phyloP scores from a whole-genome alignment of 768 basidiomycete genomes.

The Kwoniella mangroviensis region DNA sequence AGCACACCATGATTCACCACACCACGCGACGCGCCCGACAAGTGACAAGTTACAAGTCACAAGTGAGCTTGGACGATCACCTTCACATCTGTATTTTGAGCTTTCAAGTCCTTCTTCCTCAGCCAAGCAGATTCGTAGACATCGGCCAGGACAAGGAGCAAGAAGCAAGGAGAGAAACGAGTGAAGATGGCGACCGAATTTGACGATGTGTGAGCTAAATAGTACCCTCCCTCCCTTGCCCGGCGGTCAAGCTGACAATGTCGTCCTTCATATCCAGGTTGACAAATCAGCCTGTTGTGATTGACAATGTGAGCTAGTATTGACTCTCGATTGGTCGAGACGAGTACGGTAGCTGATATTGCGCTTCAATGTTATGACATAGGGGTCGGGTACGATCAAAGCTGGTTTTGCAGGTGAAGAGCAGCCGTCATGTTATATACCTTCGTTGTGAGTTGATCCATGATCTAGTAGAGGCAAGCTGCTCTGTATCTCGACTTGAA shows the following conservation, averaged over 20 bases:
- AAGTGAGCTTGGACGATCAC: conserved; percentile 1
- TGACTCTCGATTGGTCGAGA: background rate
- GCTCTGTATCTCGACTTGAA: too few relatives aligned
- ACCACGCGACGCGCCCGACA: background rate
- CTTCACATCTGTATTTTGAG: background rate
- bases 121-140: background rate
- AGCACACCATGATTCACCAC: background rate
- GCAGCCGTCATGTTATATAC: conserved; percentile 99
- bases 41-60: background rate
- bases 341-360: background rate
- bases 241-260: conserved; percentile 1
- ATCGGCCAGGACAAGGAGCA: too few relatives aligned
- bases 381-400: conserved; percentile 99
- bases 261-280: conserved; percentile 58
- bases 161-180: background rate
- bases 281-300: conserved; percentile 98
- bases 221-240: background rate
- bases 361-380: conserved; percentile 18
- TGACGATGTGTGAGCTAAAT: conserved; percentile 54
- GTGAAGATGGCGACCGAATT: conserved; percentile 55
- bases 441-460: conserved; percentile 77
- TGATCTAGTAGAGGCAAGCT: background rate
- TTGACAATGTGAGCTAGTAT: conserved; percentile 80
- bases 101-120: background rate
- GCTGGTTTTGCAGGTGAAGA: conserved; percentile 99